Evolutionary conservation across 805 yeast genomes (phyloP), one percentile per base, ranked within the genome.

Genomic region (Gaillardinia entomophila): DNA sequence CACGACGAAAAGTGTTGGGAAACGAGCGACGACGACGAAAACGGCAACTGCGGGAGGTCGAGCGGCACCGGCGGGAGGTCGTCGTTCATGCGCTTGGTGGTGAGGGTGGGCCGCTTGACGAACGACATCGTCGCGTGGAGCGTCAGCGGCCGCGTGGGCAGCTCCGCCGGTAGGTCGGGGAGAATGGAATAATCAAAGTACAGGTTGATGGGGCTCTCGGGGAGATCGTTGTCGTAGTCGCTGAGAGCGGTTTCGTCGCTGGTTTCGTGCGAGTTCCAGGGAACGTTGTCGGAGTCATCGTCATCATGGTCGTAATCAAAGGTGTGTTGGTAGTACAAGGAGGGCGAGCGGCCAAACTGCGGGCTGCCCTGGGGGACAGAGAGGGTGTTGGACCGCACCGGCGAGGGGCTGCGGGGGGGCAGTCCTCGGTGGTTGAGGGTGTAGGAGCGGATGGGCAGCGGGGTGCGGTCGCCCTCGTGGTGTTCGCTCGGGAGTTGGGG

Each of bases 31-130:
- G 71, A 63, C 0, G 81, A 68, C 3, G 74, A 54, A 40, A 78
- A 79, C 3, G 82, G 82, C 6, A 77, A 59, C 28, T 70, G 64
- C 0, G 85, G 84, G 13, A 75, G 44, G 28, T 63, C 66, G 4
- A 70, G 44, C 4, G 76, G 75, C 2, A 67, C 54, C 0, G 68
- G 66, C 0, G 76, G 76, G 8, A 68, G 47, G 3, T 34, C 45
- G 8, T 46, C 53, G 16, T 45, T 45, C 26, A 46, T 49, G 14
- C 42, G 31, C 18, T 15, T 6, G 37, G 30, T 12, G 32, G 39
- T 17, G 30, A 33, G 12, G 17, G 35, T n/a, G 15, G 36, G 33
- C 5, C 22, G 22, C 55, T 32, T 68, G 62, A 35, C 66, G 72
- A 63, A 65, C 4, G 49, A 62, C 27, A 50, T 56, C 17, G 57